Evolutionary conservation across 805 yeast genomes (phyloP).

Genomic region (Wickerhamomyces sydowiorum): DNA sequence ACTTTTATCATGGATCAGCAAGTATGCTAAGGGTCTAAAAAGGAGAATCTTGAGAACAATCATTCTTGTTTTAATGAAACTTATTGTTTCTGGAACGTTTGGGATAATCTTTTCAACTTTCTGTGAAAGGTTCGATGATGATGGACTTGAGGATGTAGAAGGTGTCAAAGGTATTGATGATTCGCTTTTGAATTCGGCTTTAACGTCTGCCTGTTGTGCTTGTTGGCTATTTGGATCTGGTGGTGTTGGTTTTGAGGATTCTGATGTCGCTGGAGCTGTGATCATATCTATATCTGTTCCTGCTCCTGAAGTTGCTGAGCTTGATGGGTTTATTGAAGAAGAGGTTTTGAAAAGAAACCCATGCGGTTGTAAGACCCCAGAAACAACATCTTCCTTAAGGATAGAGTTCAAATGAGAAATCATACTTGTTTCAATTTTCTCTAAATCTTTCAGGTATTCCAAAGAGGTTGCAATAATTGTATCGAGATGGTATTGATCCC

Average conservation of each 20-base stretch:
- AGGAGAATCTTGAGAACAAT: constrained; percentile 14
- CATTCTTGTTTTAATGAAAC: constrained; percentile 17
- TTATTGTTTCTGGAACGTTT: constrained; percentile 16
- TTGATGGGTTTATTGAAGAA: background rate
- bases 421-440: constrained; percentile 15
- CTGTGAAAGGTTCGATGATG: constrained; percentile 8
- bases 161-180: background rate
- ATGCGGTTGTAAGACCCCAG: constrained; percentile 13
- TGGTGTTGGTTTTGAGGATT: background rate
- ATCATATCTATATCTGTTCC: background rate
- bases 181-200: background rate
- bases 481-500: constrained; percentile 13
- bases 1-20: constrained; percentile 12
- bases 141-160: constrained; percentile 3
- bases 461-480: constrained; percentile 4
- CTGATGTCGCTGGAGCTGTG: background rate
- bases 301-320: background rate
- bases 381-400: constrained; percentile 9
- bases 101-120: constrained; percentile 4
- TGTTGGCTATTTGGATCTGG: background rate
- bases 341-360: constrained; percentile 15
- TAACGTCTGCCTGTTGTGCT: background rate
- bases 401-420: constrained; percentile 9
- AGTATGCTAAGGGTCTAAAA: constrained; percentile 17
- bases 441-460: constrained; percentile 13